phyloP scores from a whole-genome alignment of 202 grass and related monocot species.

The Digitaria exilis region DNA sequence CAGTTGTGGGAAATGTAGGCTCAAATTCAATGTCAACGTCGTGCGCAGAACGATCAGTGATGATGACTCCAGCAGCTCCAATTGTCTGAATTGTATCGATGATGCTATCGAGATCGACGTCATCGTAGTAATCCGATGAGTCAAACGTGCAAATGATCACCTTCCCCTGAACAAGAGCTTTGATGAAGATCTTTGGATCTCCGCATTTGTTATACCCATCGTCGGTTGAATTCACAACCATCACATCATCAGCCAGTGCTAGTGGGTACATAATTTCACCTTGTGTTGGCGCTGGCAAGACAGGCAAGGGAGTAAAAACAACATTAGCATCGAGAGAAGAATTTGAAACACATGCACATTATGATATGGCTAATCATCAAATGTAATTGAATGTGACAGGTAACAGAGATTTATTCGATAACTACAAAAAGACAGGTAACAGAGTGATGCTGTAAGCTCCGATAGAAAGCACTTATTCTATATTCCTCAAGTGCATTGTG shows the following conservation, averaged over 20 bases:
- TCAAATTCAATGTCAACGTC: conserved; percentile 50
- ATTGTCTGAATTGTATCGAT: conserved; percentile 56
- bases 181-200: conserved; percentile 46
- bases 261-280: conserved; percentile 61
- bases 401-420: not conserved
- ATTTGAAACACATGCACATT: not conserved
- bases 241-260: conserved; percentile 63
- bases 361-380: not conserved
- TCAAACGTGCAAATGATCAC: conserved; percentile 62
- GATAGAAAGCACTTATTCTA: not conserved
- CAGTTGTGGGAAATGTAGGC: conserved; percentile 40
- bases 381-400: not conserved
- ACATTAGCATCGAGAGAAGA: conserved; percentile 17
- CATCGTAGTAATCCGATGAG: conserved; percentile 38
- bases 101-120: conserved; percentile 19
- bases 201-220: conserved; percentile 37
- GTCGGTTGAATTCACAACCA: conserved; percentile 36
- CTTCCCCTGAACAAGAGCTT: conserved; percentile 70
- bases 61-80: conserved; percentile 63
- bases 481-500: not conserved
- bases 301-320: conserved; percentile 7
- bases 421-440: not conserved
- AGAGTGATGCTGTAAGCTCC: not conserved
- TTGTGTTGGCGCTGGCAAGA: conserved; percentile 65
- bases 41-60: conserved; percentile 42